Base-by-base conservation (phyloP, 805 yeast genomes). In the Ogataea polymorpha region DNA sequence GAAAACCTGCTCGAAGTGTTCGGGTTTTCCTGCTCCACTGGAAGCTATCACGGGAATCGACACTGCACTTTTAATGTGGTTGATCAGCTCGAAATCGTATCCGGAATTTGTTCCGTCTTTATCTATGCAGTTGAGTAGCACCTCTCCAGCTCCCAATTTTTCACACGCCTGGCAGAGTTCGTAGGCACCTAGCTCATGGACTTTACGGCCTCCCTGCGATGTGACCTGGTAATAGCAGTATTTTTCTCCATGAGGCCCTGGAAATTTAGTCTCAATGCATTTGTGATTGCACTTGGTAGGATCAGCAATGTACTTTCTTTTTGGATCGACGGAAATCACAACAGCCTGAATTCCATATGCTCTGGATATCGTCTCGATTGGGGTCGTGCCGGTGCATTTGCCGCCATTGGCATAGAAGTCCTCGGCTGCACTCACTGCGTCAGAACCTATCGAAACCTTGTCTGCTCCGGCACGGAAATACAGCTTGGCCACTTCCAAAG, bases 391-490 rank as follows among this genome's bases (percentile, higher is more conserved):
- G 32, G 76, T 73, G 33, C 82, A 79, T 24, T 58, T 62, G 18
- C 67, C 63, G 30, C 82, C 83, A 35, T 70, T 69, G 0, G 70
- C 74, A 62, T 84, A 86, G 63, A 70, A 93, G 27, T 77, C 69
- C 59, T 89, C 96, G 4, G 98, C 98, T 23, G 96, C 95, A 36
- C 66, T 62, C 2, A 93, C 99, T 0, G 99, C 96, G 66, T 93
- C 99, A 7, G 95, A 78, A n/a, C 99, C 99, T 58, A 93, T 93
- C 33, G 96, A 86, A 5, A 93, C 95, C 61, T 93, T 93, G 65
- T 93, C 99, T 12, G 99, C 99, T 47, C 99, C 99, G 0, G 98
- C 86, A 46, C 88, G 75, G 73, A 93, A 93, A 61, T 93, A 93
- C 50, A 89, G 68, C 27, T 86, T 77, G 0, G 99, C 99, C 21